phyloP scores from a whole-genome alignment of 108 stramenopile genomes.

The Mediolabrus comicus region DNA sequence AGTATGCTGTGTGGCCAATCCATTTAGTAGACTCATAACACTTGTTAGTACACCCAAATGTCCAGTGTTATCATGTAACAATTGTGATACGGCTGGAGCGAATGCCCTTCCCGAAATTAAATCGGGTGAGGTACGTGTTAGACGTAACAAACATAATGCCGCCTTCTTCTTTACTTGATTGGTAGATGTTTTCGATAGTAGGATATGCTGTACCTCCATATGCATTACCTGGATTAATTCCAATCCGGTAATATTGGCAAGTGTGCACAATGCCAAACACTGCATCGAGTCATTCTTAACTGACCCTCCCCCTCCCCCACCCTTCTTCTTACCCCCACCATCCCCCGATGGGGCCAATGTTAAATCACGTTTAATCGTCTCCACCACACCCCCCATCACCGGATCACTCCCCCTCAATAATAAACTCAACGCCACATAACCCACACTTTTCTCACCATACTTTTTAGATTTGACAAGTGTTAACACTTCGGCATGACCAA shows the following conservation, averaged over 20 bases:
- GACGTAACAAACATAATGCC: slow-evolving; percentile 88
- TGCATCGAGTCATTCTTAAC: slow-evolving; percentile 71
- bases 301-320: slow-evolving; percentile 43
- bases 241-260: slow-evolving; percentile 86
- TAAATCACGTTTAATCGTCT: slow-evolving; percentile 87
- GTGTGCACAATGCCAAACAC: slow-evolving; percentile 79
- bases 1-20: slow-evolving; percentile 76
- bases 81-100: slow-evolving; percentile 76
- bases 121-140: slow-evolving; percentile 89
- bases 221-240: slow-evolving; percentile 88
- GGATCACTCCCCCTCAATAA: slow-evolving; percentile 89
- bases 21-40: slow-evolving; percentile 86
- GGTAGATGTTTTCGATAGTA: slow-evolving; percentile 81
- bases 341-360: slow-evolving; percentile 45
- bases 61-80: slow-evolving; percentile 89
- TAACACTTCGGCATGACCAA: slow-evolving; percentile 96
- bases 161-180: slow-evolving; percentile 94
- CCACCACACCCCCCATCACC: slow-evolving; percentile 82
- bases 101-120: slow-evolving; percentile 84
- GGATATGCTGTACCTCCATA: slow-evolving; percentile 82
- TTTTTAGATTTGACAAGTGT: slow-evolving; percentile 85
- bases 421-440: slow-evolving; percentile 92
- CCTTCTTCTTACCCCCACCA: slow-evolving; percentile 54
- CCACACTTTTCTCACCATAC: slow-evolving; percentile 94
- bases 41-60: slow-evolving; percentile 92